Conservation (phyloP, 768 basidiomycete species). For the Termitomyces sp. region DNA sequence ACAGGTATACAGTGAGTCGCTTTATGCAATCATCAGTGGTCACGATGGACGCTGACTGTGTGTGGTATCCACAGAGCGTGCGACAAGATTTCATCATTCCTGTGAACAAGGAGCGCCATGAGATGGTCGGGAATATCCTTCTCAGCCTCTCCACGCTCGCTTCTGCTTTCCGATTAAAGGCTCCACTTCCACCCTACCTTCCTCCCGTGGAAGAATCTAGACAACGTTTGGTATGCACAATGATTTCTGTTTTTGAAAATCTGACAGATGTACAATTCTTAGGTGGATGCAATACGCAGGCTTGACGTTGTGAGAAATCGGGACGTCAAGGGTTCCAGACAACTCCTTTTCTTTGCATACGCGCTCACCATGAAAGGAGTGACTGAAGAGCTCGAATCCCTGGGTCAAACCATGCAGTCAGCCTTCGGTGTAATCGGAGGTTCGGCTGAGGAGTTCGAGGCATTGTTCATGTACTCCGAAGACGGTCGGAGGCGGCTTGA, state of each 20-base stretch:
- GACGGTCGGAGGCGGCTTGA: slow-evolving; percentile 21
- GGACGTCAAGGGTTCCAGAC: slow-evolving; percentile 75
- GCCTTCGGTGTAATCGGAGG: slow-evolving; percentile 93
- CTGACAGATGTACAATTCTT: neutral
- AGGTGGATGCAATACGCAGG: slow-evolving; percentile 80
- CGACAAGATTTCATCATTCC: slow-evolving; percentile 86
- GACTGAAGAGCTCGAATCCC: slow-evolving; percentile 79
- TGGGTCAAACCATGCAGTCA: slow-evolving; percentile 79
- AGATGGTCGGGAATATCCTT: slow-evolving; percentile 95
- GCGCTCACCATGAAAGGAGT: slow-evolving; percentile 93
- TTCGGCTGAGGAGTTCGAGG: slow-evolving; percentile 77
- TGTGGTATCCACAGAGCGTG: slow-evolving; percentile 51
- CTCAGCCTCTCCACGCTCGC: slow-evolving; percentile 82
- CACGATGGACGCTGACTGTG: neutral
- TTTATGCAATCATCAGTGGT: neutral
- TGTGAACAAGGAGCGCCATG: slow-evolving; percentile 83
- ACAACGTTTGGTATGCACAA: slow-evolving; percentile 58
- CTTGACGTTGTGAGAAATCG: slow-evolving; percentile 88
- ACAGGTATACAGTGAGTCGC: slow-evolving; percentile 67
- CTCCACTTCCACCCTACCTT: slow-evolving; percentile 93
- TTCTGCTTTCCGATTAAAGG: slow-evolving; percentile 77
- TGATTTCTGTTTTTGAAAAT: neutral
- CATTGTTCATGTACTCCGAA: slow-evolving; percentile 49
- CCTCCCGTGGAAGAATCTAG: slow-evolving; percentile 90
- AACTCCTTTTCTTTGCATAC: slow-evolving; percentile 92